Evolutionary conservation across 108 stramenopile species (phyloP).

Genomic region (Nitzschia sp.): DNA sequence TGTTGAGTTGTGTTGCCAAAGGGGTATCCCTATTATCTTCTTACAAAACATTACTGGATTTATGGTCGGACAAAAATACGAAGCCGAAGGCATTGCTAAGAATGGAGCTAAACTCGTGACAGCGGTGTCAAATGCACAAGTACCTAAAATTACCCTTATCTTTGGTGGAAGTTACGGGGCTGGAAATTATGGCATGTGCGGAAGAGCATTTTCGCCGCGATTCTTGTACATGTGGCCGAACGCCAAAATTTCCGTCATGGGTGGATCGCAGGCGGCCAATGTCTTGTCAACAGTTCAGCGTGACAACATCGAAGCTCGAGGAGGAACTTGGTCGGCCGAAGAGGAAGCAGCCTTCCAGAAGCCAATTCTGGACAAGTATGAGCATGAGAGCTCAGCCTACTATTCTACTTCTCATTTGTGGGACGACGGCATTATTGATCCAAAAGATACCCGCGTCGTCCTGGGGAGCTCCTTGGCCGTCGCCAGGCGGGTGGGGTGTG

Average conservation of each 20-base stretch:
- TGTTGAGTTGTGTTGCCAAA: constrained; percentile 96
- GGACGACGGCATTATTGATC: constrained; percentile 98
- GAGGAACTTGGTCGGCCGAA: constrained; percentile 75
- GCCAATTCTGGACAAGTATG: constrained; percentile 79
- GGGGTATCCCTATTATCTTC: constrained; percentile 94
- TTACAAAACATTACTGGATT: constrained; percentile 98
- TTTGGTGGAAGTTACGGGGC: constrained; percentile 86
- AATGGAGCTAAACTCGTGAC: constrained; percentile 96
- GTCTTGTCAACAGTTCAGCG: constrained; percentile 93
- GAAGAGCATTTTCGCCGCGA: constrained; percentile 92
- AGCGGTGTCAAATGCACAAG: constrained; percentile 93
- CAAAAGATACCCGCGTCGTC: constrained; percentile 88
- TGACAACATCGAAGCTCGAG: constrained; percentile 73
- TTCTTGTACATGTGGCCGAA: constrained; percentile 99
- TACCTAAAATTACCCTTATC: constrained; percentile 96
- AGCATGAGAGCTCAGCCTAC: constrained; percentile 84
- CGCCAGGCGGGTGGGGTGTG: constrained; percentile 50
- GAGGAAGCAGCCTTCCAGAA: constrained; percentile 69
- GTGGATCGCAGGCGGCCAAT: constrained; percentile 96
- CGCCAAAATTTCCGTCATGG: constrained; percentile 95
- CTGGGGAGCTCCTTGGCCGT: constrained; percentile 83
- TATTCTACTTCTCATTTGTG: constrained; percentile 93
- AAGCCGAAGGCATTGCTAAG: constrained; percentile 97
- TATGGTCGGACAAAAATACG: constrained; percentile 96
- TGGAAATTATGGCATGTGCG: constrained; percentile 62